Evolutionary conservation across 225 moss, liverwort and hornwort species (phyloP), one percentile per base, ranked within the genome.

Genomic region (Ulota crispa): DNA sequence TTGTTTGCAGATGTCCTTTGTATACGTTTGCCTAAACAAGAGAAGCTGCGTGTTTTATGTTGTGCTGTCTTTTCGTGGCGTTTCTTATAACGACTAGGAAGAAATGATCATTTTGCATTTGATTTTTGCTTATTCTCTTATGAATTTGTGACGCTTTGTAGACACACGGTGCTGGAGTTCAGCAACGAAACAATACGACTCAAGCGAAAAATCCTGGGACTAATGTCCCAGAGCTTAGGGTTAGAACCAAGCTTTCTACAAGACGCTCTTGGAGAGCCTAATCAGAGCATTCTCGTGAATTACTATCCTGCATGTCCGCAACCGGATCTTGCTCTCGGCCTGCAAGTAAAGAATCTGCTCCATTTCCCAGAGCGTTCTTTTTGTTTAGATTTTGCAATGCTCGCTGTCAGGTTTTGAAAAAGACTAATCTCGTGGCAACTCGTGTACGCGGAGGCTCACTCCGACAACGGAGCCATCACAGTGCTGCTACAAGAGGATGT

Each of bases 401-500:
- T 42, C 36, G 27, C 27, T 52, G 27, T 12, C 13, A 63, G 52
- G 24, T 12, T 60, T 53, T 24, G 68, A 36, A 14, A 37, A 81
- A 68, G 75, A 54, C 54, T 37, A 36, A 57, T 27, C 24, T 57
- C 21, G 19, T 68, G 76, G 60, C 55, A 55, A 39, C 34, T 56
- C 23, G 27, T 74, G 34, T 34, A 3, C 42, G 77, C 80, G 28
- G 72, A 83, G 87, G 90, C 92, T 62, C 92, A 95, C 69, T 95
- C 93, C 24, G 93, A 95, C 77, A 67, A 87, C 24, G 93, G 93
- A 79, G 90, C 84, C 71, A 76, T 92, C 74, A 93, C 93, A 15
- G 83, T 95, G 55, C 89, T 95, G 26, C 83, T 95, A 82, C 92
- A 86, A 85, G 94, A 89, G 28, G 90, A 87, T 47, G 81, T 89